Evolutionary conservation across 805 yeast genomes (phyloP).

Genomic region (Metschnikowia lunata): DNA sequence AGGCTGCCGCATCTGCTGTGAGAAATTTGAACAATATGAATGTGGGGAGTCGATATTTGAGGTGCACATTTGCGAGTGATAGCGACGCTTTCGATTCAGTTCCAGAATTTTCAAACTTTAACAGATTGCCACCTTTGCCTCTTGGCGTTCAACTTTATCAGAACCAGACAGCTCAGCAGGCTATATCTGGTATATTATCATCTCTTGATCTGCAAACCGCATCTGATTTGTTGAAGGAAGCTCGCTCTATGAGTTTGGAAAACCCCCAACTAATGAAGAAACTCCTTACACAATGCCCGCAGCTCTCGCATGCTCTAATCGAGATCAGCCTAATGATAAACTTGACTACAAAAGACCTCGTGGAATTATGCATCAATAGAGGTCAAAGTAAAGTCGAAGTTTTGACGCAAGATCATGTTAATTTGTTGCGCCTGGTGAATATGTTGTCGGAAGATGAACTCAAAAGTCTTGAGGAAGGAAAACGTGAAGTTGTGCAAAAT

Average conservation of each 20-base stretch:
- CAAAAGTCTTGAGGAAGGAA: slow-evolving; percentile 22
- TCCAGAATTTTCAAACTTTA: slow-evolving; percentile 19
- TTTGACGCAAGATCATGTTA: slow-evolving; percentile 31
- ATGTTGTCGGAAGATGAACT: slow-evolving; percentile 29
- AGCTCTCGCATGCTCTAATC: slow-evolving; percentile 75
- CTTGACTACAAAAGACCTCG: slow-evolving; percentile 31
- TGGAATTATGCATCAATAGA: slow-evolving; percentile 35
- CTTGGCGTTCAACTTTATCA: slow-evolving; percentile 39
- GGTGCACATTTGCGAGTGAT: slow-evolving; percentile 72
- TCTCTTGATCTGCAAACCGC: slow-evolving; percentile 46
- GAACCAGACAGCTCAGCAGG: slow-evolving; percentile 36
- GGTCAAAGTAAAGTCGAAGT: slow-evolving; percentile 26
- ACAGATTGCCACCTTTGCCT: slow-evolving; percentile 37
- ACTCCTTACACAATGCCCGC: slow-evolving; percentile 69
- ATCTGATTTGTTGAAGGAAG: slow-evolving; percentile 41
- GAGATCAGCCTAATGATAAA: slow-evolving; percentile 51
- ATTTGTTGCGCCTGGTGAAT: slow-evolving; percentile 27
- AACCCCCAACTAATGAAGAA: slow-evolving; percentile 57
- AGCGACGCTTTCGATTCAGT: slow-evolving; percentile 17
- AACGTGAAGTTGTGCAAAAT: slow-evolving; percentile 14
- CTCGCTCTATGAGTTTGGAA: slow-evolving; percentile 22
- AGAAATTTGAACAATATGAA: slow-evolving; percentile 77
- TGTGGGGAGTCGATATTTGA: slow-evolving; percentile 65
- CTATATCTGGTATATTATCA: slow-evolving; percentile 40
- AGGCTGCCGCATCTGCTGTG: slow-evolving; percentile 87